Conservation (phyloP, 202 grass and related monocot genomes). For the Cymbopogon flexuosus region DNA sequence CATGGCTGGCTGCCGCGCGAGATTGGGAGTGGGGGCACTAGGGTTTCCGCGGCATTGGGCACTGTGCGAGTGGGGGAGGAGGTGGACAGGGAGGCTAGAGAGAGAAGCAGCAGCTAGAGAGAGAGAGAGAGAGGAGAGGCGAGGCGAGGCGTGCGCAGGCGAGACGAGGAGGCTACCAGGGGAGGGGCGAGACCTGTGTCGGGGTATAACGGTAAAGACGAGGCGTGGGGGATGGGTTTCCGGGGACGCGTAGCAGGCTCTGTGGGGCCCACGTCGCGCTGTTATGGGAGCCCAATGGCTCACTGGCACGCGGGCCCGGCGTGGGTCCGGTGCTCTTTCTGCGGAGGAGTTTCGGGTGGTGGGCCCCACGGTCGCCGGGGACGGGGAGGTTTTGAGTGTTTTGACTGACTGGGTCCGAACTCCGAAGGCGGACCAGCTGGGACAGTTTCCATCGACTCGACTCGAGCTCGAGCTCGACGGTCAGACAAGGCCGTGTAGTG, state of each 20-base stretch:
- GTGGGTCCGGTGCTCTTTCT: not conserved
- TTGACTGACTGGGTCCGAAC: conserved; percentile 20
- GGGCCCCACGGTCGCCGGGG: not conserved
- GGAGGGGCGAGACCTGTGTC: conserved; percentile 54
- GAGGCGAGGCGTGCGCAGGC: not conserved
- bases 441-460: not conserved
- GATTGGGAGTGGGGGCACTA: conserved; percentile 44
- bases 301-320: not conserved
- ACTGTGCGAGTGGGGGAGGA: conserved; percentile 12
- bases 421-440: not conserved
- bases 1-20: conserved; percentile 58
- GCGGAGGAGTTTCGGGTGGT: not conserved
- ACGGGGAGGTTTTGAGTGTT: conserved; percentile 4
- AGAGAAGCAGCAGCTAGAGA: conserved; percentile 21
- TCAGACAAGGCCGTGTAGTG: not conserved
- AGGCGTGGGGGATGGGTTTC: conserved; percentile 25
- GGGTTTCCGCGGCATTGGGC: conserved; percentile 59
- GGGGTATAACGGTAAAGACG: conserved; percentile 44
- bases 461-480: not conserved
- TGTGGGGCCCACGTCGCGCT: conserved; percentile 19
- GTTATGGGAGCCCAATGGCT: not conserved
- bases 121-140: not conserved
- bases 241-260: conserved; percentile 46
- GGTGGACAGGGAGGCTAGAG: not conserved
- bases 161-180: conserved; percentile 2